These are phyloP conservation scores for Rhododendron kiyosumense DNA, from an alignment of 148 eudicot species.

Conservation along the genomic window DNA sequence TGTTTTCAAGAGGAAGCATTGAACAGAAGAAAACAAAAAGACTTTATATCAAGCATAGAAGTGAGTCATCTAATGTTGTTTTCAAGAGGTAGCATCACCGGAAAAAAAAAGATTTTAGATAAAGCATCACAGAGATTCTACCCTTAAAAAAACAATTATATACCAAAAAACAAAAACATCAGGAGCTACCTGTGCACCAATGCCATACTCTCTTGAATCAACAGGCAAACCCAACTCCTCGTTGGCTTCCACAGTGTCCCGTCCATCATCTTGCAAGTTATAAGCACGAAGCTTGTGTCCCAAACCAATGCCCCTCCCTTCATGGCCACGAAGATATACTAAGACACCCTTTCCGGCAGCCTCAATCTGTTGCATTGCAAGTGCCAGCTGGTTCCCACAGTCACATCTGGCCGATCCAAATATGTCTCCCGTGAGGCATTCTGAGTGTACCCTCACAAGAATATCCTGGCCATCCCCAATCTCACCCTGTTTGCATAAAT, in stretches of 20 bases:
- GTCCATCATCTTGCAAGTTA: conserved; percentile 64
- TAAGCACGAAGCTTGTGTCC: conserved; percentile 74
- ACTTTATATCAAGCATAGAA: neutral
- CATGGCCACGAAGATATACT: conserved; percentile 72
- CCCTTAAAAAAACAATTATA: neutral
- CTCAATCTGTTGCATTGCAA: conserved; percentile 67
- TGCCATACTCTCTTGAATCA: conserved; percentile 71
- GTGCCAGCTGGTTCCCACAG: conserved; percentile 60
- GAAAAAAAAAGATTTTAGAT: neutral
- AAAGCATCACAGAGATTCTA: neutral
- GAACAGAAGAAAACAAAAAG: neutral
- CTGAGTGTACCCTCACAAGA: conserved; percentile 83
- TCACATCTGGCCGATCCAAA: conserved; percentile 70
- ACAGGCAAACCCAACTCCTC: conserved; percentile 69
- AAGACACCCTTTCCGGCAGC: conserved; percentile 60
- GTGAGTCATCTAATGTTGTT: neutral
- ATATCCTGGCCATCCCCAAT: conserved; percentile 79
- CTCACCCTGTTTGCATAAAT: conserved; percentile 56
- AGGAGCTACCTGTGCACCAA: conserved; percentile 64
- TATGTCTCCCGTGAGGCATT: conserved; percentile 70
- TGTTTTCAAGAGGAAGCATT: neutral
- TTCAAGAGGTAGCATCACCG: neutral
- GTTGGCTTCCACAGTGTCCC: conserved; percentile 71
- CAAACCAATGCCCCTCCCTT: conserved; percentile 73
- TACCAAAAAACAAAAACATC: neutral